Evolutionary conservation across 345 rosid species (phyloP).

Genomic region (Syzygium jambos): DNA sequence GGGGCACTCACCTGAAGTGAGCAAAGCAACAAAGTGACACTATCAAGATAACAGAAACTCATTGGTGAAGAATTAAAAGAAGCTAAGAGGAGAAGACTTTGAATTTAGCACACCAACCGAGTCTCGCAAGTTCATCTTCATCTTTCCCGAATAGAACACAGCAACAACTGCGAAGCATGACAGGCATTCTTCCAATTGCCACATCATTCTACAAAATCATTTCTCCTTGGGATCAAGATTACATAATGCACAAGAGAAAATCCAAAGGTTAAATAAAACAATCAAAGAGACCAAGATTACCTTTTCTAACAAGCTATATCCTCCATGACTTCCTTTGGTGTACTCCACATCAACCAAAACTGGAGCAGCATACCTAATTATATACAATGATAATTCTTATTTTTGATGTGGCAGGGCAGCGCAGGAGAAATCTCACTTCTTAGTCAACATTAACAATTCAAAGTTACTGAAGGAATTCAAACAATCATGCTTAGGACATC

Average conservation of each 20-base stretch:
- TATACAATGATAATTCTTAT: background rate
- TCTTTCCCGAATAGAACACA: constrained; percentile 73
- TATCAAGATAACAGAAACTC: background rate
- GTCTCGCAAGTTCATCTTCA: constrained; percentile 87
- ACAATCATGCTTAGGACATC: background rate
- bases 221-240: background rate
- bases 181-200: constrained; percentile 77
- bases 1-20: constrained; percentile 84
- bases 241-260: background rate
- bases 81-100: background rate
- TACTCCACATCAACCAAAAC: constrained; percentile 68
- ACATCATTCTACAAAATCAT: constrained; percentile 43
- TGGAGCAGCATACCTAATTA: constrained; percentile 75
- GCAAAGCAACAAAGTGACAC: background rate
- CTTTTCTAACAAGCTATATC: constrained; percentile 32
- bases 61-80: background rate
- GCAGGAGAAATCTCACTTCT: background rate
- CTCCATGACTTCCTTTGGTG: constrained; percentile 41
- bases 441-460: background rate
- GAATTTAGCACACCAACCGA: constrained; percentile 42
- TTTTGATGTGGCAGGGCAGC: background rate
- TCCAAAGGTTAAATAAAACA: background rate
- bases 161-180: constrained; percentile 79
- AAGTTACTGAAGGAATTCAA: background rate
- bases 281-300: constrained; percentile 19